These are phyloP conservation scores for Aspergillus campestris DNA, from an alignment of 495 filamentous ascomycete genomes.

Conservation along the genomic window DNA sequence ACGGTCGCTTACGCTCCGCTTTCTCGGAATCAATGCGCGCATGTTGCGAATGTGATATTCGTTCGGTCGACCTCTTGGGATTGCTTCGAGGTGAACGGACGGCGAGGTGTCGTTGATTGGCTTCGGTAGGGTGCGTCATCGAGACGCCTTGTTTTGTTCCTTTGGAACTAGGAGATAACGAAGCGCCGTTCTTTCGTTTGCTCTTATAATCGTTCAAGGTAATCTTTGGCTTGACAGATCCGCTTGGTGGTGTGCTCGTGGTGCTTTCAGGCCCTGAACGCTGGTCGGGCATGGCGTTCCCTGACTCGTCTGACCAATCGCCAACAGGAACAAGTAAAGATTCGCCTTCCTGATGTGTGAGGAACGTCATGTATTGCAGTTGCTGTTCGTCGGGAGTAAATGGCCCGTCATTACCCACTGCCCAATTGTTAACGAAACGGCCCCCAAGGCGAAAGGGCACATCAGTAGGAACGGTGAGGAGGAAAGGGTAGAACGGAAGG, in stretches of 20 bases:
- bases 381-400: conserved; percentile 41
- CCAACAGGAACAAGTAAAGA: conserved; percentile 40
- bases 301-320: conserved; percentile 45
- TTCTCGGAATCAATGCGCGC: conserved; percentile 12
- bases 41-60: conserved; percentile 7
- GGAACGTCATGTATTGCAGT: conserved; percentile 48
- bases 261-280: conserved; percentile 26
- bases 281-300: conserved; percentile 37
- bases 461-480: conserved; percentile 40
- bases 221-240: conserved; percentile 40
- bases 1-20: conserved; percentile 27
- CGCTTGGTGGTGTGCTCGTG: conserved; percentile 22
- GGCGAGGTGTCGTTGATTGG: conserved; percentile 13
- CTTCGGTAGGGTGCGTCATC: conserved; percentile 10
- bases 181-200: conserved; percentile 27
- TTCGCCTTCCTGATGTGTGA: conserved; percentile 39
- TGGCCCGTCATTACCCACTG: conserved; percentile 37
- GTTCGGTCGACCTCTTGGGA: conserved; percentile 5
- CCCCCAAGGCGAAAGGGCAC: conserved; percentile 31
- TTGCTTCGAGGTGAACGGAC: conserved; percentile 12
- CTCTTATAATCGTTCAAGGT: conserved; percentile 43
- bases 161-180: conserved; percentile 13
- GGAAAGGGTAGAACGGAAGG: conserved; percentile 40
- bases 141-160: conserved; percentile 14
- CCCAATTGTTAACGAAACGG: conserved; percentile 40